Evolutionary conservation across 257 asterid genomes (phyloP), one percentile per base, ranked within the genome.

Genomic region (Penstemon barbatus): DNA sequence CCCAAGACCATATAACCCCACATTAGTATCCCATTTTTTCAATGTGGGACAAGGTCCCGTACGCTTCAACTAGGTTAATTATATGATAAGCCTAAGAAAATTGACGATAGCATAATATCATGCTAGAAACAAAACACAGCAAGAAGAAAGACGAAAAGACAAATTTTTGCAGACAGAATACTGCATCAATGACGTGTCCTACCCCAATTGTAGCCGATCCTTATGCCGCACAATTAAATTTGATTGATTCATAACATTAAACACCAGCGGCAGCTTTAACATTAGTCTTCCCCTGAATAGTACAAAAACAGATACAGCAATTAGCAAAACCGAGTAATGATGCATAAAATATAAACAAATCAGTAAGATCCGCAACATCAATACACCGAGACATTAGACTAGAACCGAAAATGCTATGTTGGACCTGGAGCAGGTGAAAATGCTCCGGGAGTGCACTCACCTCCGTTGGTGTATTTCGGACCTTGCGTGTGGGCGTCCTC

Each of bases 401-500:
- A 25, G 8, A 25, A 0, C 33, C 1, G 33, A 25, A 25, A 49
- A 49, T 9, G 18, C 15, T 9, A 49, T 3, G 11, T 15, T 43
- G 41, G 43, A 13, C 66, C 15, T 15, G 42, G 37, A 11, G 25
- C 39, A 3, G 5, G 49, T 8, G 9, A 8, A 40, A 45, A 5
- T 19, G 36, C 11, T 44, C 38, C 13, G 39, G 69, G 56, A 56
- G 13, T 13, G 25, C 58, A 68, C 79, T 54, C 71, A 92, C 98
- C 93, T 90, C 96, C 5, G 83, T 59, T 8, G 83, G 71, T 67
- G 83, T 72, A 72, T 80, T 84, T 66, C 96, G 91, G 73, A 88
- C 48, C 79, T 85, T 87, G 71, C 96, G 82, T 33, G 95, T 78
- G 50, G 99, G 97, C 40, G 91, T 79, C 77, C 99, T 85, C 99